phyloP scores from a whole-genome alignment of 2,329 filamentous ascomycete species.

The Colletotrichum horii region DNA sequence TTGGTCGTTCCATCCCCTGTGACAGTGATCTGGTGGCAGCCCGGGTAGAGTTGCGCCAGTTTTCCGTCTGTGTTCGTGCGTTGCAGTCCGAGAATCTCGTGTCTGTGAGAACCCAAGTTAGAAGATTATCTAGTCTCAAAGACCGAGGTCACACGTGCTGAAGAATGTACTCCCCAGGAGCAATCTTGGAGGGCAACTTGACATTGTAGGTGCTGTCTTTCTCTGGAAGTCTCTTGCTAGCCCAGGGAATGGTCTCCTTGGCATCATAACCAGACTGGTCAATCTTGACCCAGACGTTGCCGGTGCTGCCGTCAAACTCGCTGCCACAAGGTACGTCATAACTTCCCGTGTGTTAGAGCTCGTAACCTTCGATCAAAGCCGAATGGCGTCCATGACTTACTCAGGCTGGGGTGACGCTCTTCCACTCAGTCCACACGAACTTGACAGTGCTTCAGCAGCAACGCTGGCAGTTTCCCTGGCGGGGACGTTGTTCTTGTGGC shows the following conservation, averaged over 20 bases:
- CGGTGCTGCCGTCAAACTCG: constrained; percentile 24
- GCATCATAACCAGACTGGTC: constrained; percentile 38
- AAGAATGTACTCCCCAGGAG: constrained; percentile 52
- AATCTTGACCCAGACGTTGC: constrained; percentile 40
- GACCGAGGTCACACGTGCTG: constrained; percentile 22
- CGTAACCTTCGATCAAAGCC: neutral
- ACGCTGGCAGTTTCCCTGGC: constrained; percentile 42
- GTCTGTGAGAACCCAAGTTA: constrained; percentile 23
- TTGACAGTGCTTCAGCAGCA: constrained; percentile 41
- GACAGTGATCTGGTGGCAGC: constrained; percentile 62
- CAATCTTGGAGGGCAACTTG: constrained; percentile 45
- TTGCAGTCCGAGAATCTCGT: constrained; percentile 62
- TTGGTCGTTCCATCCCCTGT: constrained; percentile 49
- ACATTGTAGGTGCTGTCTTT: constrained; percentile 40
- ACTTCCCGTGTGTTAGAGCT: neutral
- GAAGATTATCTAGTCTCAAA: neutral
- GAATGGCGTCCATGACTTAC: neutral
- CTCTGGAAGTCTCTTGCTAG: constrained; percentile 35
- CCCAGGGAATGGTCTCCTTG: constrained; percentile 34
- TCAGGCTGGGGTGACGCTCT: constrained; percentile 51
- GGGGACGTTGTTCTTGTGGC: constrained; percentile 44
- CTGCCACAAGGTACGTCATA: constrained; percentile 34
- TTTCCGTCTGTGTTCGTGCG: constrained; percentile 52
- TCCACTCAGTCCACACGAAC: constrained; percentile 48
- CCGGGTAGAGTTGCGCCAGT: constrained; percentile 59